A percentile compares a stretch with the other conserved stretches of the same genome.
phyloP scores from a whole-genome alignment of 345 rosid genomes.

The Moricandia moricandioides region DNA sequence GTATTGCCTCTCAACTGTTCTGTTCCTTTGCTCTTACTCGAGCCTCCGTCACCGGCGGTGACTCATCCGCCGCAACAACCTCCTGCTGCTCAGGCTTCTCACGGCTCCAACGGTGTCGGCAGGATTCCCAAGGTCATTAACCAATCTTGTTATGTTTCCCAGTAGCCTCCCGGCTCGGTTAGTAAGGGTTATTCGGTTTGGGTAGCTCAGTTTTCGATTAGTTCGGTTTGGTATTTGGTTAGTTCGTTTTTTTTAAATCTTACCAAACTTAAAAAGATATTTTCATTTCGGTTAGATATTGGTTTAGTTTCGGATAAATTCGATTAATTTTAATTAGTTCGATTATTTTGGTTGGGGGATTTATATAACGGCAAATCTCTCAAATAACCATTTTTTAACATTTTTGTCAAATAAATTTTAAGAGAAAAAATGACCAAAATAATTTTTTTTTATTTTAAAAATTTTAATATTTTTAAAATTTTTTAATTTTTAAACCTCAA shows the following conservation, averaged over 20 bases:
- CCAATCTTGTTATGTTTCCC: background rate
- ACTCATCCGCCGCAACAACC: constrained; percentile 37
- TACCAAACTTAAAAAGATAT: no score
- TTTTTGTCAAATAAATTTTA: no score
- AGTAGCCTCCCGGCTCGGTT: background rate
- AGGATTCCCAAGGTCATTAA: constrained; percentile 47
- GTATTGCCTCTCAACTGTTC: constrained; percentile 31
- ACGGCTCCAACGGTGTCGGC: constrained; percentile 70
- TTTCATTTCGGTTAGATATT: no score
- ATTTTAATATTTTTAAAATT: no score
- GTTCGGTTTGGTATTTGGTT: background rate
- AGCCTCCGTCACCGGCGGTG: constrained; percentile 37
- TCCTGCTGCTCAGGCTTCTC: constrained; percentile 50
- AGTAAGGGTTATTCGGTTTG: background rate
- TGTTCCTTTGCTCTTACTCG: constrained; percentile 47
- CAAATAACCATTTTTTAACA: no score
- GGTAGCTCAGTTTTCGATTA: background rate
- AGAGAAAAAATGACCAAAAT: no score
- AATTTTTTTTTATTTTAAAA: no score
- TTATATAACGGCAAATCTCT: no score
- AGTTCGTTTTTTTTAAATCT: background rate
- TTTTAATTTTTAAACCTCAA: no score
- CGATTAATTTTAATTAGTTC: no score
- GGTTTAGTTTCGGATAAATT: no score
- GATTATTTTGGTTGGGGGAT: no score